Base-by-base conservation (phyloP, 2,329 filamentous ascomycete genomes). In the Grosmannia huntii region DNA sequence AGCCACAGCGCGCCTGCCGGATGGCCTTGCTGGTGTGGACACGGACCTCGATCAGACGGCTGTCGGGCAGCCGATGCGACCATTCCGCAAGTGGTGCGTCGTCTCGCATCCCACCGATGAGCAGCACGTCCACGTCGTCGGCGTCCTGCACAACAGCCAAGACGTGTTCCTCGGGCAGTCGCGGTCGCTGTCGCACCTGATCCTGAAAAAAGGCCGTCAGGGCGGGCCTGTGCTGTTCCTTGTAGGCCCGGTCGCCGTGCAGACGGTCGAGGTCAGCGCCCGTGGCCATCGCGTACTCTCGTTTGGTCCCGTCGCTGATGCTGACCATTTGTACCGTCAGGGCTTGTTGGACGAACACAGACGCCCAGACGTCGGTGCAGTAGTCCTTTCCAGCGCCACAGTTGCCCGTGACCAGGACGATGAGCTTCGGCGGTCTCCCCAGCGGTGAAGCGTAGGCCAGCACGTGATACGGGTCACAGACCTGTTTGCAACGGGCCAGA, bases 41-140 rank as follows among this genome's bases (percentile, higher is more conserved):
- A 21, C 66, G 71, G 60, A 85, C 68, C 38, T 85, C 82, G 53
- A 85, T 38, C 21, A 86, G 59, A 61, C 71, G 78, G 60, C 70
- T 76, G 1, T 73, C 66, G 54, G 80, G 74, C 12, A 83, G 76
- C 27, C 84, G 64, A 69, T 79, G 76, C n/a, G 77, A 78, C 0
- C 82, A 76, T 14, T 61, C 49, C 60, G 78, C 70, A 12, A 84
- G 72, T 0, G 82, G 83, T 5, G 80, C 76, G 53, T 79, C 69
- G 54, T 86, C 83, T 71, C 81, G 77, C 77, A 85, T 79, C 0
- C 82, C 82, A 0, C 82, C 85, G 62, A 87, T 78, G 0, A 86
- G 59, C 50, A 86, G 68, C 53, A 84, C 79, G 58, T 57, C 49
- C 4, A 31, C 56, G 19, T 44, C 27, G n/a, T 2, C 11, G 6